Evolutionary conservation across 305 asterid species (phyloP), one percentile per base, ranked within the genome.

Genomic region (Fraxinus velutina): DNA sequence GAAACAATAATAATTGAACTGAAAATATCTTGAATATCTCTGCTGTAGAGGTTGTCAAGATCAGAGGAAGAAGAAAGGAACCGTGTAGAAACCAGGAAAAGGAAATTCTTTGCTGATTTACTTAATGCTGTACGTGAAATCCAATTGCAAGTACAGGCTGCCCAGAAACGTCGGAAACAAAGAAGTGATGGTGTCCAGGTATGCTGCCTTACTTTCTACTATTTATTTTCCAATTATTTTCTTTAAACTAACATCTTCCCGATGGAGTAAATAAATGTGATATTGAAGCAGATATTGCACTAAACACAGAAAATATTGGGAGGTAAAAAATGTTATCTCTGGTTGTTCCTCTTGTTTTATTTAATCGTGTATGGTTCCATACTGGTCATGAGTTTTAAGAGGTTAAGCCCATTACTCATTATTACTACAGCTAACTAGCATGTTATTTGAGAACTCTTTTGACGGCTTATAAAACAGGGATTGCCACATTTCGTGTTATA

Each of bases 161-260:
- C 91, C 88, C 99, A 96, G 89, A 96, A 91, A 85, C 92, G 98
- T 39, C 87, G 99, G 70, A 96, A 94, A 85, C 99, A 94, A 85
- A 92, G 97, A 83, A 94, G 93, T 84, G 99, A 96, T 86, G 96
- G 96, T 84, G 96, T 96, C 84, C 99, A 96, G 97, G 99, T 84
- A 89, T 3, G 94, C 30, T 2, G 94, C 34, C 24, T 39, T 78
- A 78, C 19, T 44, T 83, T 85, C 74, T 64, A 9, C 30, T 57
- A 5, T 80, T 78, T 30, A 0, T 50, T 78, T 81, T 74, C 34
- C 37, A 4, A 34, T 73, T 64, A 4, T 15, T 87, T 32, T 78
- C 34, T 82, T 81, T 76, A 73, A 6, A 42, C 9, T 77, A 80
- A 73, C 72, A 78, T 30, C 70, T 60, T 83, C 78, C 36, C 78